Base-by-base conservation (phyloP, 257 asterid genomes). In the Nemophila menziesii region DNA sequence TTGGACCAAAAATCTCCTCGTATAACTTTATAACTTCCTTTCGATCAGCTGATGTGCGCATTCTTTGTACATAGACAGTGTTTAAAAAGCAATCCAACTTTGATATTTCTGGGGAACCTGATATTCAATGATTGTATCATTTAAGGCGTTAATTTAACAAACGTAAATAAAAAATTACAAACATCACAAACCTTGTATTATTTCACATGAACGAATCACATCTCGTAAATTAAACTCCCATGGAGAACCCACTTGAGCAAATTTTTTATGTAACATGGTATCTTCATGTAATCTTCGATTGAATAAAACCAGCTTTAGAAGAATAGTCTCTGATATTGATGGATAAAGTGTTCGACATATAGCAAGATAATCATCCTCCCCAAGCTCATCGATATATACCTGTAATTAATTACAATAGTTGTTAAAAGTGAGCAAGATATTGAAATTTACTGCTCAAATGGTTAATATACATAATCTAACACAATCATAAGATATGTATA, bases 151-250 rank as follows among this genome's bases (percentile, higher is more conserved):
- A 11, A 44, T 8, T 14, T 20, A 34, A n/a, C n/a, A 29, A n/a
- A 11, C 8, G n/a, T n/a, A n/a, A n/a, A n/a, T n/a, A n/a, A n/a
- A n/a, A n/a, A 16, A 19, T 42, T 19, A 37, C 14, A 29, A 24
- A 17, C 8, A 39, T 37, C 16, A 50, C 22, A 18, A 19, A 87
- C 95, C 93, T 65, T 71, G 62, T 39, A 89, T 89, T 62, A 89
- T 73, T 67, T 89, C 77, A 47, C 98, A 89, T 26, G 98, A 89
- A 41, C 98, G 98, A 23, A 70, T 65, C 63, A 89, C 92, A 57
- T 89, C 98, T 7, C 98, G 92, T 44, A 89, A 80, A 64, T 89
- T 89, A 68, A 89, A 89, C 74, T 89, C 98, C 98, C 98, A 89
- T 20, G 98, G 98, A 60, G 94, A 84, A 64, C 98, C 98, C 46